phyloP scores from a whole-genome alignment of 352 stramenopile genomes.

The Phytophthora fragariaefolia region DNA sequence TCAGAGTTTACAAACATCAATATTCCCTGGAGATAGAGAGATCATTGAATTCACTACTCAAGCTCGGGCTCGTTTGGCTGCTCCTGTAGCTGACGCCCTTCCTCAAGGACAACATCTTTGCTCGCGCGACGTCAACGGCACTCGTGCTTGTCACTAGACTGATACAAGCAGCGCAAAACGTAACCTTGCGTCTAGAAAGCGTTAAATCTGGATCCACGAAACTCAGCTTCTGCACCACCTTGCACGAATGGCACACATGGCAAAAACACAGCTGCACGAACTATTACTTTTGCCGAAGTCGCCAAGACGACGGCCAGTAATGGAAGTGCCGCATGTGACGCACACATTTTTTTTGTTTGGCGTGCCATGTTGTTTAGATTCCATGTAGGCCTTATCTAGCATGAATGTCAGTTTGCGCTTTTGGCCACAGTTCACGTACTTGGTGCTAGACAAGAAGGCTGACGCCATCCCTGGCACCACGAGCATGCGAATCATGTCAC shows the following conservation, averaged over 20 bases:
- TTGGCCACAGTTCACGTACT: conserved; percentile 30
- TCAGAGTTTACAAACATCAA: too few relatives aligned
- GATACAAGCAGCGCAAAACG: neutral
- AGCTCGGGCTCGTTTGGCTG: neutral
- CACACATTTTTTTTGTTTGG: conserved; percentile 26
- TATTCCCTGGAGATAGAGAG: too few relatives aligned
- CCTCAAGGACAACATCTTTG: neutral
- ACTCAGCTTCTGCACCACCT: conserved; percentile 35
- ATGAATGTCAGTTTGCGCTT: conserved; percentile 38
- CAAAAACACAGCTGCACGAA: conserved; percentile 37
- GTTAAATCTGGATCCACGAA: conserved; percentile 29
- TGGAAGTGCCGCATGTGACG: conserved; percentile 20
- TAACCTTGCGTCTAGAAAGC: neutral
- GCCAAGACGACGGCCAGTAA: conserved; percentile 14
- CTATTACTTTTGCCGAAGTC: conserved; percentile 20
- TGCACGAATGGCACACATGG: conserved; percentile 35
- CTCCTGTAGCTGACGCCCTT: neutral
- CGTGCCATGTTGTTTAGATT: conserved; percentile 11
- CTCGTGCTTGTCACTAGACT: neutral
- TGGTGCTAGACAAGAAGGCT: conserved; percentile 27
- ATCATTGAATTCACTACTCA: conserved; percentile 19
- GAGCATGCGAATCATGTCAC: conserved; percentile 24
- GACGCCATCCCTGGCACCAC: conserved; percentile 33
- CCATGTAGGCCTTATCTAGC: conserved; percentile 28
- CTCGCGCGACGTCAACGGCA: neutral